phyloP scores from a whole-genome alignment of 768 basidiomycete species.

The Strobilomyces echinocephalus region DNA sequence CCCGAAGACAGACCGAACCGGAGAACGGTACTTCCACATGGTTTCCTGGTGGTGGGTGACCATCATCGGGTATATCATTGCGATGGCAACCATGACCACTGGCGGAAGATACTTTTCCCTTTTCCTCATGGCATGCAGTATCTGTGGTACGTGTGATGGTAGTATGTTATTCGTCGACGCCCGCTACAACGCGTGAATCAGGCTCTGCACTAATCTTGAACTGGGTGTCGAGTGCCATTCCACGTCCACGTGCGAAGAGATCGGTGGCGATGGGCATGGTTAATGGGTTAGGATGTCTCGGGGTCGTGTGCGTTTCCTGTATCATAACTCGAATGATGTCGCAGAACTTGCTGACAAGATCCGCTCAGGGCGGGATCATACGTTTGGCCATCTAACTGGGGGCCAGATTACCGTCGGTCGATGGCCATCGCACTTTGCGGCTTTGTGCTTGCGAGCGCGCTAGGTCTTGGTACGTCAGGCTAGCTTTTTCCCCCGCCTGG shows the following conservation, averaged over 20 bases:
- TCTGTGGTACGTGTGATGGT: conserved; percentile 30
- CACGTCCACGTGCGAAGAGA: conserved; percentile 52
- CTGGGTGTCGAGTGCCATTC: conserved; percentile 60
- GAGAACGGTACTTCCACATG: conserved; percentile 64
- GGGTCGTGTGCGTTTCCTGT: conserved; percentile 45
- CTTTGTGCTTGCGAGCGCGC: conserved; percentile 29
- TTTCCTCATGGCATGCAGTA: conserved; percentile 60
- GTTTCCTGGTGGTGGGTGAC: conserved; percentile 53
- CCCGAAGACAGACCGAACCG: conserved; percentile 43
- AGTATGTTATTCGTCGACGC: not conserved
- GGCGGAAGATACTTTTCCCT: conserved; percentile 55
- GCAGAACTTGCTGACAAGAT: not conserved
- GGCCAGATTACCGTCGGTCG: not conserved
- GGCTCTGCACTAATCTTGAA: conserved; percentile 46
- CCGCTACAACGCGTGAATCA: conserved; percentile 5
- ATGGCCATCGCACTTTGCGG: conserved; percentile 9
- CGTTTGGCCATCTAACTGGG: not conserved
- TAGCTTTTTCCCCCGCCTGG: not conserved
- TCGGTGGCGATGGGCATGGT: conserved; percentile 58
- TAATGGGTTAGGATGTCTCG: conserved; percentile 56
- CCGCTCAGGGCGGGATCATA: not conserved
- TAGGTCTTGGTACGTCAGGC: conserved; percentile 31
- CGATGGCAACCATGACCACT: conserved; percentile 45
- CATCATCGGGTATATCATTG: conserved; percentile 58
- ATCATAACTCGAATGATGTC: not conserved